A percentile compares a stretch with the other conserved stretches of the same genome.
Conservation (phyloP, 805 yeast genomes). For the Candida tibetensis region DNA sequence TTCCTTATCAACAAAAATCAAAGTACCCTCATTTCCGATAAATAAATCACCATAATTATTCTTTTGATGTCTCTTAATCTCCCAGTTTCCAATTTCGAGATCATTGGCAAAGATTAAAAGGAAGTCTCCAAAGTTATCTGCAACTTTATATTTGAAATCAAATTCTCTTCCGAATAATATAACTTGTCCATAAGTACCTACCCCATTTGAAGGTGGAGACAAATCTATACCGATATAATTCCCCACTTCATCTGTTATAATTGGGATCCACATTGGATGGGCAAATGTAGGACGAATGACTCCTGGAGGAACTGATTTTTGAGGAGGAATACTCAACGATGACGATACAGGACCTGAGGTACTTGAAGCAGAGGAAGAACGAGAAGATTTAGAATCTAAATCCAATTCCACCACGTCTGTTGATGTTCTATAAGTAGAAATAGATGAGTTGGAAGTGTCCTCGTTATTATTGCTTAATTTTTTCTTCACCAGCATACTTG, state of each 20-base stretch:
- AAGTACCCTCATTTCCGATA: slow-evolving; percentile 67
- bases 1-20: slow-evolving; percentile 63
- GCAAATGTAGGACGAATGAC: slow-evolving; percentile 74
- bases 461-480: slow-evolving; percentile 10
- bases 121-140: slow-evolving; percentile 88
- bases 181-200: slow-evolving; percentile 75
- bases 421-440: not conserved
- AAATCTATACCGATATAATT: slow-evolving; percentile 90
- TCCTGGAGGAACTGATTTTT: slow-evolving; percentile 73
- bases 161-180: slow-evolving; percentile 92
- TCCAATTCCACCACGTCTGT: slow-evolving; percentile 3
- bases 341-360: slow-evolving; percentile 17
- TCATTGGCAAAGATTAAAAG: slow-evolving; percentile 80
- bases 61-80: slow-evolving; percentile 50
- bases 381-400: slow-evolving; percentile 17
- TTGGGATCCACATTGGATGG: slow-evolving; percentile 90
- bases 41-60: slow-evolving; percentile 45
- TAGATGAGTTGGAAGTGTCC: slow-evolving; percentile 7
- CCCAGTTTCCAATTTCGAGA: slow-evolving; percentile 79
- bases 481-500: slow-evolving; percentile 12
- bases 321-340: slow-evolving; percentile 36
- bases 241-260: slow-evolving; percentile 85
- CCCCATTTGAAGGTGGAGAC: slow-evolving; percentile 62
- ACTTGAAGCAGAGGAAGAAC: slow-evolving; percentile 11
- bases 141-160: slow-evolving; percentile 83